A percentile compares a stretch with the other conserved stretches of the same genome.
Evolutionary conservation across 116 monocot species (phyloP).

Genomic region (Zostera marina): DNA sequence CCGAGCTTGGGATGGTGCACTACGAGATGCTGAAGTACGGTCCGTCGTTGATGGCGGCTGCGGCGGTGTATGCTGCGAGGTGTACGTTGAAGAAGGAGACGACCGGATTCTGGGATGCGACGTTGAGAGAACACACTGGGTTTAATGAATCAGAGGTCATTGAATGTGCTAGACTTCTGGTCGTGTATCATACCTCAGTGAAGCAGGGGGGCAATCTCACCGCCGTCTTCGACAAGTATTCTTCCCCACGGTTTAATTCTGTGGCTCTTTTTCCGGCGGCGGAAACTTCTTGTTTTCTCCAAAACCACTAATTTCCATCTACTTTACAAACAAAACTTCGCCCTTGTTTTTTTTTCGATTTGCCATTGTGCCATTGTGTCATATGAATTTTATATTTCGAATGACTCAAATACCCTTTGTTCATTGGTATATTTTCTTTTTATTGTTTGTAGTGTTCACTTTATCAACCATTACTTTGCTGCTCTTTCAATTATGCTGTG

Average conservation of each 20-base stretch:
- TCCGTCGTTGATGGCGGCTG: conserved; percentile 79
- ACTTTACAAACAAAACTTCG: no score
- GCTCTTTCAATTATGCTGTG: no score
- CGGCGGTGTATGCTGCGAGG: conserved; percentile 68
- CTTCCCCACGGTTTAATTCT: conserved; percentile 10
- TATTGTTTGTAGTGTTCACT: no score
- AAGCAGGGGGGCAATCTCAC: conserved; percentile 36
- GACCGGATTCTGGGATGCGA: conserved; percentile 46
- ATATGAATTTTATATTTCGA: no score
- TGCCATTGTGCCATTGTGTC: no score
- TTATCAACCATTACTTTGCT: no score
- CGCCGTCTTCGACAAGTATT: conserved; percentile 53
- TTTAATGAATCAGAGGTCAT: conserved; percentile 30
- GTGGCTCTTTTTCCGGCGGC: conserved; percentile 36
- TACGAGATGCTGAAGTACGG: conserved; percentile 24
- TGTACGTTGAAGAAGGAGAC: conserved; percentile 44
- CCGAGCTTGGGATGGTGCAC: conserved; percentile 17
- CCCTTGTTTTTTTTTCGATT: no score
- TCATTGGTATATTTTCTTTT: no score
- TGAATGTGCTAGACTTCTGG: conserved; percentile 30
- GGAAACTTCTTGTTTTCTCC: not conserved
- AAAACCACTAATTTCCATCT: no score
- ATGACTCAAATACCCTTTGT: no score
- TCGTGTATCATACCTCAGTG: conserved; percentile 17
- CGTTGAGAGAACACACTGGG: conserved; percentile 47